phyloP scores from a whole-genome alignment of 352 stramenopile species.

The Globisporangium cystogenes region DNA sequence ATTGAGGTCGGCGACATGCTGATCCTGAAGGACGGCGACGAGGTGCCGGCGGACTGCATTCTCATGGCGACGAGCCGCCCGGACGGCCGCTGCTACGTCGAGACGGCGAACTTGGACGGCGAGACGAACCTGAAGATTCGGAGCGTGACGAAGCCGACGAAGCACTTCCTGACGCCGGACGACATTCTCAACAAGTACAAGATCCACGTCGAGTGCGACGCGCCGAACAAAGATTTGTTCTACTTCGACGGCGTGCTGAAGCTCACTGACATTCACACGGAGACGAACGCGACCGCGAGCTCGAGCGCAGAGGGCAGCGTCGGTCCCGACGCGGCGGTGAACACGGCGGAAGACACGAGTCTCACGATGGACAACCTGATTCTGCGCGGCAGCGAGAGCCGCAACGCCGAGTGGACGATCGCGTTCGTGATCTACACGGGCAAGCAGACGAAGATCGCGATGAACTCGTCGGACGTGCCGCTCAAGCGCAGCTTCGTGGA shows the following conservation, averaged over 20 bases:
- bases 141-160: slow-evolving; percentile 68
- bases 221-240: slow-evolving; percentile 83
- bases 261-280: slow-evolving; percentile 21
- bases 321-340: slow-evolving; percentile 1
- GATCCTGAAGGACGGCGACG: slow-evolving; percentile 75
- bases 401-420: slow-evolving; percentile 83
- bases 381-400: slow-evolving; percentile 76
- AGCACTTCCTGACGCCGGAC: slow-evolving; percentile 66
- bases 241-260: slow-evolving; percentile 79
- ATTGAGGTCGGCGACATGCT: slow-evolving; percentile 83
- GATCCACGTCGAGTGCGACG: slow-evolving; percentile 71
- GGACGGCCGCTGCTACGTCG: slow-evolving; percentile 78
- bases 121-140: slow-evolving; percentile 89
- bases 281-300: slow-evolving; percentile 8
- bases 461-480: slow-evolving; percentile 79
- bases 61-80: slow-evolving; percentile 67
- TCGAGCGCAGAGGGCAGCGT: slow-evolving; percentile 2
- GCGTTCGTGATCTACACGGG: slow-evolving; percentile 84
- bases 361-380: slow-evolving; percentile 87
- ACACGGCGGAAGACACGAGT: slow-evolving; percentile 31
- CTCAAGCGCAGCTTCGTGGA: slow-evolving; percentile 85
- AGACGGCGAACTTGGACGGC: slow-evolving; percentile 84
- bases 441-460: slow-evolving; percentile 77
- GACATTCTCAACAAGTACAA: slow-evolving; percentile 65
- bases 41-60: slow-evolving; percentile 79